These are phyloP conservation scores for Sclerotinia subarctica DNA, from an alignment of 2,329 filamentous ascomycete species.

Conservation along the genomic window DNA sequence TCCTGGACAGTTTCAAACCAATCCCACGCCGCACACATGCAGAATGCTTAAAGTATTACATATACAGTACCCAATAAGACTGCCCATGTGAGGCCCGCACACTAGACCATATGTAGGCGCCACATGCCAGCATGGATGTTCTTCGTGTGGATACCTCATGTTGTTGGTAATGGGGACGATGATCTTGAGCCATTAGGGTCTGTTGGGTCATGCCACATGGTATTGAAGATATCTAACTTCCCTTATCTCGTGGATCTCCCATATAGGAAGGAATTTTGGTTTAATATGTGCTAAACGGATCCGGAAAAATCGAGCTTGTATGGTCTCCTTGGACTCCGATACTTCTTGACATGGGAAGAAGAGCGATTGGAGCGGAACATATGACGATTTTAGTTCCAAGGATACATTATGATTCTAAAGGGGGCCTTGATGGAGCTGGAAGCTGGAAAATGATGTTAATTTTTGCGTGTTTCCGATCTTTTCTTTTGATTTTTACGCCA, in stretches of 20 bases:
- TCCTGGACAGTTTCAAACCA: conserved; percentile 12
- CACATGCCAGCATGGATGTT: conserved; percentile 13
- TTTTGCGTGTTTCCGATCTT: not conserved
- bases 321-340: not conserved
- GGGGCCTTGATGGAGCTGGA: not conserved
- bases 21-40: conserved; percentile 2
- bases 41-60: conserved; percentile 1
- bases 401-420: not conserved
- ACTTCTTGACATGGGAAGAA: not conserved
- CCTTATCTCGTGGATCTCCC: conserved; percentile 16
- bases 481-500: not conserved
- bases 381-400: not conserved
- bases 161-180: not conserved
- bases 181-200: conserved; percentile 5
- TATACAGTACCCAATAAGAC: not conserved
- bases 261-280: conserved; percentile 16
- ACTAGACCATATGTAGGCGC: conserved; percentile 1
- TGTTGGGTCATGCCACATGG: conserved; percentile 15
- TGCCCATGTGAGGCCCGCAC: not conserved
- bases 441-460: not conserved
- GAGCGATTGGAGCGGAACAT: not conserved
- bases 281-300: not conserved
- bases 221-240: conserved; percentile 5
- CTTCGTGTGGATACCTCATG: not conserved
- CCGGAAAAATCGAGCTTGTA: not conserved